Base-by-base conservation (phyloP, 2,329 filamentous ascomycete genomes). In the Fusarium sulawesiense region DNA sequence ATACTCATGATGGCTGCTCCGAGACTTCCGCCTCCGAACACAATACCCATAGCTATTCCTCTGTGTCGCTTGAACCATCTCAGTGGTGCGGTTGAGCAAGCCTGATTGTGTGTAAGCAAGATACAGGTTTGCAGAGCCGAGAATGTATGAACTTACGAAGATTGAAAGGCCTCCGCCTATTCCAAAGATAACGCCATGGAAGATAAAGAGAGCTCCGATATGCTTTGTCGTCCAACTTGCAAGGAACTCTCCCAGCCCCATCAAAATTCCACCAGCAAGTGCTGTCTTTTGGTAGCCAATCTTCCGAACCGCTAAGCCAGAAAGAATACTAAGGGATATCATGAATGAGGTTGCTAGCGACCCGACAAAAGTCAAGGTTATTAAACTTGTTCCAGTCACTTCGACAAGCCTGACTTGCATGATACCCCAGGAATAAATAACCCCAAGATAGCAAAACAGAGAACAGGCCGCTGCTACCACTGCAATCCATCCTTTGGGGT, bases 371-470 rank as follows among this genome's bases (percentile, higher is more conserved):
- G 74, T 76, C 42, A 78, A 42, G 0, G 75, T 78, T 5, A 75
- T 76, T 11, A 78, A 32, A 4, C 57, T 72, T 0, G 76, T 64
- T 7, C 64, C 64, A 0, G 73, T 75, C 0, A 74, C 72, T 20
- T 76, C 72, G 9, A 76, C 70, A 2, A 78, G 72, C 18, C 69
- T 54, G 21, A 78, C 69, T 51, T 78, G 76, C 63, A 78, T 73
- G 12, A 78, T 76, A 25, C 76, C 76, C 73, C 75, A 78, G 0
- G 76, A 78, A 48, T 78, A 78, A n/a, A 78, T 56, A 12, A 78
- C 71, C 0, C 76, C 76, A 0, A 78, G 73, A 20, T 77, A 78
- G 2, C 77, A 66, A 3, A 77, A 78, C 2, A 77, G 29, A 0
- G 72, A 73, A 14, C 72, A 74, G 3, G 72, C 57, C 14, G 72